A percentile compares a stretch with the other conserved stretches of the same genome.
Evolutionary conservation across 1,284 basidiomycete genomes (phyloP).

Genomic region (Amylostereum chailletii): DNA sequence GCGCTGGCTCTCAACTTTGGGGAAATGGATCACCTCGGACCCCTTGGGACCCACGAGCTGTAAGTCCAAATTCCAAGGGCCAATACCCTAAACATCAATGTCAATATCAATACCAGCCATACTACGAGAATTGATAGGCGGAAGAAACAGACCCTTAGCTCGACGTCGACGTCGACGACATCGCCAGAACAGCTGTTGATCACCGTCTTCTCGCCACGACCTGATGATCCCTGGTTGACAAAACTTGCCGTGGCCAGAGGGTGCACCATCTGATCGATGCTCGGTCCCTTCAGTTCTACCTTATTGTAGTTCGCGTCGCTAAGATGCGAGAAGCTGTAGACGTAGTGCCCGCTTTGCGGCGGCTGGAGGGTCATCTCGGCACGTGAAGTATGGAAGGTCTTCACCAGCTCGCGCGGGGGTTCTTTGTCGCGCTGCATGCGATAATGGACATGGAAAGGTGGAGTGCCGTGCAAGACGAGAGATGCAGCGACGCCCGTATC

Average conservation of each 20-base stretch:
- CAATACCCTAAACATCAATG: slow-evolving; percentile 53
- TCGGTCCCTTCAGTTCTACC: slow-evolving; percentile 61
- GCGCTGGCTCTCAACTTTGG: slow-evolving; percentile 45
- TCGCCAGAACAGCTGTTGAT: slow-evolving; percentile 73
- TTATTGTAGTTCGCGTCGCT: slow-evolving; percentile 83
- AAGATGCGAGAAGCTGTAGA: slow-evolving; percentile 75
- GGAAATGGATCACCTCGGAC: slow-evolving; percentile 49
- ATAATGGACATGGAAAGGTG: slow-evolving; percentile 85
- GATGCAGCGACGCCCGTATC: slow-evolving; percentile 88
- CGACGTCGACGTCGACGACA: slow-evolving; percentile 66
- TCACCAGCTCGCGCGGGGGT: slow-evolving; percentile 43
- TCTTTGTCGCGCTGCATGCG: slow-evolving; percentile 67
- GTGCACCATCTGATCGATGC: slow-evolving; percentile 82
- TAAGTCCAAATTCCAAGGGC: slow-evolving; percentile 79
- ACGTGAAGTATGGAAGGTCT: slow-evolving; percentile 63
- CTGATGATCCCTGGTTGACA: slow-evolving; percentile 27
- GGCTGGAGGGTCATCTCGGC: slow-evolving; percentile 86
- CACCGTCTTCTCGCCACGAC: slow-evolving; percentile 37
- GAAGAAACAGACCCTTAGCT: slow-evolving; percentile 51
- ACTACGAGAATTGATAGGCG: neutral
- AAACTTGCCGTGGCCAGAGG: slow-evolving; percentile 79
- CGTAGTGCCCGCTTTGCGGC: slow-evolving; percentile 83
- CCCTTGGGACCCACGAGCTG: slow-evolving; percentile 65
- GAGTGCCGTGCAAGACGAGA: slow-evolving; percentile 81
- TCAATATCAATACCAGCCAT: neutral